A percentile compares a stretch with the other conserved stretches of the same genome.
These are phyloP conservation scores for Pichia norvegensis DNA, from an alignment of 1,139 yeast species.

Conservation along the genomic window DNA sequence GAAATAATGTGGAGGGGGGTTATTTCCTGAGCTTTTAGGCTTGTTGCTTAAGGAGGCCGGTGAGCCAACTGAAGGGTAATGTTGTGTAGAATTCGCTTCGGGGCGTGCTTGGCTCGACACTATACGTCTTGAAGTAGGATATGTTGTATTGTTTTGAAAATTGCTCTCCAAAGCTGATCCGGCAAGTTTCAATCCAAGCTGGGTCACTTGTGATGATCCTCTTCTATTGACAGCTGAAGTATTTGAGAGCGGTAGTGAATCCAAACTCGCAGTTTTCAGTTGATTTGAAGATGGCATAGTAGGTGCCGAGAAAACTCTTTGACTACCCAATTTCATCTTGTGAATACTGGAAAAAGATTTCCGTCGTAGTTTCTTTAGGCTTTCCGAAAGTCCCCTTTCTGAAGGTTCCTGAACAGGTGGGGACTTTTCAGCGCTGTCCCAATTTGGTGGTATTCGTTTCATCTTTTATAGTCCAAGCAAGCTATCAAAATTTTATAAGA, in stretches of 20 bases:
- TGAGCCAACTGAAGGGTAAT: background rate
- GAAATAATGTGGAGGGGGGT: slow-evolving; percentile 37
- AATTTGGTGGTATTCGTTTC: background rate
- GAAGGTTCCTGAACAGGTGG: slow-evolving; percentile 4
- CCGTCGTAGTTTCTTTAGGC: slow-evolving; percentile 2
- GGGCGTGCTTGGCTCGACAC: background rate
- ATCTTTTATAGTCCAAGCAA: background rate
- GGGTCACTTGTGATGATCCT: slow-evolving; percentile 7
- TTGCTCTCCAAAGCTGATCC: slow-evolving; percentile 15
- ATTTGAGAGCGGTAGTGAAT: background rate
- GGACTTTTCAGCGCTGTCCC: background rate
- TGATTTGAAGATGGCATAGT: background rate
- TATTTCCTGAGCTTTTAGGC: background rate
- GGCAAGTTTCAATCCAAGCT: slow-evolving; percentile 23
- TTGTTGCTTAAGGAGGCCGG: background rate
- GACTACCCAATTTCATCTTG: background rate
- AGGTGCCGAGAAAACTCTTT: background rate
- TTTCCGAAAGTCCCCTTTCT: background rate
- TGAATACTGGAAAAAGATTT: slow-evolving; percentile 2
- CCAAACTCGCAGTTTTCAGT: background rate
- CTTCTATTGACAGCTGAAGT: background rate
- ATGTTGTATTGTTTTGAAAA: background rate
- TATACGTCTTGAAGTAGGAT: background rate
- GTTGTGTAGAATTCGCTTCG: background rate
- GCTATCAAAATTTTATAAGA: too few species aligned